Base-by-base conservation (phyloP, 2,329 filamentous ascomycete species). In the Beauveria varroae region DNA sequence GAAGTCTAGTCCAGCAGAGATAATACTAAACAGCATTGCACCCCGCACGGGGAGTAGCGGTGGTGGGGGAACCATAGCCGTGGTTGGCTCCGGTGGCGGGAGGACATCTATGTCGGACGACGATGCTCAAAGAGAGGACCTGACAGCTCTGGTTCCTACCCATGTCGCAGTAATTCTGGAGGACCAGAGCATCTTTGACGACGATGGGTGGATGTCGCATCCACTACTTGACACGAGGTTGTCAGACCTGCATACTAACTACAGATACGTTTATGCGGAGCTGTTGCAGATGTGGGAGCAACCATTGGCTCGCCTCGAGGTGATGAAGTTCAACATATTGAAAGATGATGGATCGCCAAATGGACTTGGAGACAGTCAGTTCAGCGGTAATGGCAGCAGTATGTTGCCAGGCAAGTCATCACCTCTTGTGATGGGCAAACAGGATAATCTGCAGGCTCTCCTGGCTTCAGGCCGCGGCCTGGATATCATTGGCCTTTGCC, bases 301-400 rank as follows among this genome's bases (percentile, higher is more conserved):
- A 61, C 85, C 85, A 0, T 73, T 88, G 5, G 79, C 83, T 37
- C 78, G 86, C 20, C 78, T 89, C 1, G 86, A 89, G 68, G 81
- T 89, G 30, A 79, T 89, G 73, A 89, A 89, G 68, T 89, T 88
- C 68, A 88, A 88, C 64, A 79, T 84, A 4, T 74, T 88, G 44
- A 81, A 81, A 60, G 81, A 82, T 28, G 77, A 80, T 53, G 67
- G 52, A 66, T 69, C 60, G 24, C 64, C 22, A 30, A 41, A 40
- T 34, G 50, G 41, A 2, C 50, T 47, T 5, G 67, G 69, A 1
- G 70, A 69, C 34, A 40, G 49, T 28, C 47, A 37, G 10, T 47
- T 52, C 18, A 60, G 40, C 12, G 22, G 26, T 50, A 60, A 47
- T 14, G 74, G 73, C 46, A 71, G 71, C 52, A 71, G 68, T 34